Evolutionary conservation across 257 asterid genomes (phyloP), one percentile per base, ranked within the genome.

Genomic region (Solanum arcanum): DNA sequence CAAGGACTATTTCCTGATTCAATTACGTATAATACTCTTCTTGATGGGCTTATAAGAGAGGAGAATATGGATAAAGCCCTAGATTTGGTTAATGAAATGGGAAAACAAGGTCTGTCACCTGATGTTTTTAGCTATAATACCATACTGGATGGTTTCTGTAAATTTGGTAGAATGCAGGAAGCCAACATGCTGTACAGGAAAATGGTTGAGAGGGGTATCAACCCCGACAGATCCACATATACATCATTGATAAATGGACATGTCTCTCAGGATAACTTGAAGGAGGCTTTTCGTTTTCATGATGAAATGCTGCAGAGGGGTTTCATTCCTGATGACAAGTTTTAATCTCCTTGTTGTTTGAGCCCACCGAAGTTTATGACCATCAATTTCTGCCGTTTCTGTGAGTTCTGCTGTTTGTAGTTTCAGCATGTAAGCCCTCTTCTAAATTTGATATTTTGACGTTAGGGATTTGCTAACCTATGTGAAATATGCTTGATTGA

Each of bases 271-370:
- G 96, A 92, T 25, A 92, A 94, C 91, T 35, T 93, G 86, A 91
- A 90, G 89, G 97, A 94, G 89, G 98, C 98, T 85, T 94, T 93
- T 90, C 76, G 37, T 75, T 68, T 94, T 70, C 98, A 94, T 52
- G 96, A 93, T 89, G 95, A 93, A 87, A 95, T 95, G 98, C 89
- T 95, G 91, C 89, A 86, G 80, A 89, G 73, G 91, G 98, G 98
- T 15, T 95, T 95, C 74, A 92, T 86, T 86, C 98, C 96, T 11
- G 98, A 94, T 87, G 98, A 95, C 83, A 93, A 90, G 88, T 95
- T 94, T 90, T 95, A 93, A 92, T 52, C 25, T 5, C 69, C 62
- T 39, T 59, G 37, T 75, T 66, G 74, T 37, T 88, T 75, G 52
- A 87, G 86, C 62, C 41, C 25, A n/a, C 81, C 33, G 23, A 77